phyloP scores from a whole-genome alignment of 441 rosid species.

The Euphorbia schlechtendalii region DNA sequence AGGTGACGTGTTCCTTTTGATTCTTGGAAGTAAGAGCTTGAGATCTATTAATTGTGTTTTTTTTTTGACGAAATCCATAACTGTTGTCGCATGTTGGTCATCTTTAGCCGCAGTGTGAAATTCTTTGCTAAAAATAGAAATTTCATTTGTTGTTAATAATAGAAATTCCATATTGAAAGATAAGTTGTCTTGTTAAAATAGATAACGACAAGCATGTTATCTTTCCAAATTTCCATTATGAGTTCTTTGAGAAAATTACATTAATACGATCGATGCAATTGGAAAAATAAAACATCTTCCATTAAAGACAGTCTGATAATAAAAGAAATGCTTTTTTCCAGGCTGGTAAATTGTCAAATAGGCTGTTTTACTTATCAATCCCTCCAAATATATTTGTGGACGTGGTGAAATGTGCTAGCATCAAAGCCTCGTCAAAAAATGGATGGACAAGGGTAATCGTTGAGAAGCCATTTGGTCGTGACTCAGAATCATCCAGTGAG shows the following conservation, averaged over 20 bases:
- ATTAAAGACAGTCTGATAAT: not conserved
- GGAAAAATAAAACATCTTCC: not conserved
- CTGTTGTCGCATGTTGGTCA: not conserved
- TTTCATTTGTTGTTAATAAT: not conserved
- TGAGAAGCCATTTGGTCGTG: conserved; percentile 91
- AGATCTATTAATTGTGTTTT: not conserved
- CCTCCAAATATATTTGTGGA: conserved; percentile 79
- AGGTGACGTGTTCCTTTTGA: conserved; percentile 33
- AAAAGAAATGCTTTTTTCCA: conserved; percentile 23
- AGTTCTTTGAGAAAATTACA: not conserved
- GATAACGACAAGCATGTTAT: not conserved
- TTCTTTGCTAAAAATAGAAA: too few relatives aligned
- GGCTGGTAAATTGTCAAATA: conserved; percentile 66
- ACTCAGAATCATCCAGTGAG: conserved; percentile 62
- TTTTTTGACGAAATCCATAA: not conserved
- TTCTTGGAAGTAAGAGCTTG: not conserved
- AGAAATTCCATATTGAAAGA: not conserved
- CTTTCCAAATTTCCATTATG: not conserved
- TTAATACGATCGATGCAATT: not conserved
- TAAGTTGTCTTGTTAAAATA: not conserved
- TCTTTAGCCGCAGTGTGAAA: too few relatives aligned
- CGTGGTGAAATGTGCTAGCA: conserved; percentile 70
- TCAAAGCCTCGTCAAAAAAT: conserved; percentile 47
- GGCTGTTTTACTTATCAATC: conserved; percentile 75
- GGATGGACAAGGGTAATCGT: conserved; percentile 95